Evolutionary conservation across 495 filamentous ascomycete genomes (phyloP).

Genomic region (Hypoxylon rickii): DNA sequence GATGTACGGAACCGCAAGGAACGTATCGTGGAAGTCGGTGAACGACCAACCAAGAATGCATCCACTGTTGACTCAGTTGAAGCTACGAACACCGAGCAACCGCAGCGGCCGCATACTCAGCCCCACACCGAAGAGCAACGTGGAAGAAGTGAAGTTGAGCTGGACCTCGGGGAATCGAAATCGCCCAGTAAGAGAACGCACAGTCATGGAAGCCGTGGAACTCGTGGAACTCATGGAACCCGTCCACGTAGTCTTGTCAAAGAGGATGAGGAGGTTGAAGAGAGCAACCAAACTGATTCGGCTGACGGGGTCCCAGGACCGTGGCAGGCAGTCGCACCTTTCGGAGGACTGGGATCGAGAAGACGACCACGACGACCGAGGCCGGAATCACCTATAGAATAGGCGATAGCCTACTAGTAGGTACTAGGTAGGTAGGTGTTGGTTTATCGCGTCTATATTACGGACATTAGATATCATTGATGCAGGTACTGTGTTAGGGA

Average conservation of each 20-base stretch:
- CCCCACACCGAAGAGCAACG: neutral
- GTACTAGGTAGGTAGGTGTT: neutral
- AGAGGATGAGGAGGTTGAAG: neutral
- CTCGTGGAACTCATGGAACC: neutral
- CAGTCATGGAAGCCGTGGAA: neutral
- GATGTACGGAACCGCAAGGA: neutral
- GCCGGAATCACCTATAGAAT: slow-evolving; percentile 8
- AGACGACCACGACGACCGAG: slow-evolving; percentile 18
- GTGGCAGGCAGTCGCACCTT: slow-evolving; percentile 8
- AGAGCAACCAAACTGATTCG: neutral
- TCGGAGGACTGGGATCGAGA: slow-evolving; percentile 13
- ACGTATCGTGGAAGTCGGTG: neutral
- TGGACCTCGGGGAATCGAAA: neutral
- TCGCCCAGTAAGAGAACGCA: neutral
- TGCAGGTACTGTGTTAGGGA: too few species aligned
- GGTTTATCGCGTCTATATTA: neutral
- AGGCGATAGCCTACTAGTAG: slow-evolving; percentile 1
- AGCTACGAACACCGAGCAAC: neutral
- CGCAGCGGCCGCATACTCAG: neutral
- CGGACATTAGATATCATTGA: too few species aligned
- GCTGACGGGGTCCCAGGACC: slow-evolving; percentile 1
- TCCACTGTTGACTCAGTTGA: too few species aligned
- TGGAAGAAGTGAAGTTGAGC: neutral
- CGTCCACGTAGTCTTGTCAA: neutral
- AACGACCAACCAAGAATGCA: neutral